These are phyloP conservation scores for Cyclotella cryptica DNA, from an alignment of 108 stramenopile species.

Conservation along the genomic window DNA sequence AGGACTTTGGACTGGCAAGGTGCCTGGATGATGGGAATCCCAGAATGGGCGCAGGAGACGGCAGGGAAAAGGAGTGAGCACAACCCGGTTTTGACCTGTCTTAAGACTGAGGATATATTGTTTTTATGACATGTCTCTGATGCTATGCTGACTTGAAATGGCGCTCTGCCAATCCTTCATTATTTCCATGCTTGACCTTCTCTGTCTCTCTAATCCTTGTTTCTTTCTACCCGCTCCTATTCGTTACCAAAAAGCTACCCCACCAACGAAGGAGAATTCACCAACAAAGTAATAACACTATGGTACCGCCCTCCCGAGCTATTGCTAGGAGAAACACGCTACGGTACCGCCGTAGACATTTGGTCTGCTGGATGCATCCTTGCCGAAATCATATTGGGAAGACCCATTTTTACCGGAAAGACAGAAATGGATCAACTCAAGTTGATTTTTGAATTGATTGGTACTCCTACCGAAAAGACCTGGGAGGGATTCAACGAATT, in stretches of 20 bases:
- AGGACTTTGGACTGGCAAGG: conserved; percentile 92
- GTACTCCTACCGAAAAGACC: conserved; percentile 68
- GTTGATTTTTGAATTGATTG: conserved; percentile 83
- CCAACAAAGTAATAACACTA: conserved; percentile 83
- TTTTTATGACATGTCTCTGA: too few relatives aligned
- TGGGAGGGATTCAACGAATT: conserved; percentile 79
- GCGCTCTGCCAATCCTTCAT: neutral
- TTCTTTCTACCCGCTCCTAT: neutral
- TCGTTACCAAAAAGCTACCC: neutral
- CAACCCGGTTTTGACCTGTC: neutral
- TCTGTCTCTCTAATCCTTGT: neutral
- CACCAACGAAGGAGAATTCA: conserved; percentile 47
- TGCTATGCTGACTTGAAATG: too few relatives aligned
- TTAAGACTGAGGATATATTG: neutral
- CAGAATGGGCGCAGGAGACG: conserved; percentile 1
- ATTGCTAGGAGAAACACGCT: conserved; percentile 80
- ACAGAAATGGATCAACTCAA: conserved; percentile 92
- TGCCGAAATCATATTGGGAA: conserved; percentile 92
- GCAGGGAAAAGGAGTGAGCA: neutral
- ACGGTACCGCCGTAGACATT: conserved; percentile 91
- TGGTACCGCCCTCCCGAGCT: conserved; percentile 95
- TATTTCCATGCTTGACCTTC: neutral
- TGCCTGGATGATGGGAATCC: conserved; percentile 50
- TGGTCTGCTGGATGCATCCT: conserved; percentile 98
- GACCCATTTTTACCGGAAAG: conserved; percentile 94